phyloP scores from a whole-genome alignment of 2,329 filamentous ascomycete genomes.

The Cercospora sesami region DNA sequence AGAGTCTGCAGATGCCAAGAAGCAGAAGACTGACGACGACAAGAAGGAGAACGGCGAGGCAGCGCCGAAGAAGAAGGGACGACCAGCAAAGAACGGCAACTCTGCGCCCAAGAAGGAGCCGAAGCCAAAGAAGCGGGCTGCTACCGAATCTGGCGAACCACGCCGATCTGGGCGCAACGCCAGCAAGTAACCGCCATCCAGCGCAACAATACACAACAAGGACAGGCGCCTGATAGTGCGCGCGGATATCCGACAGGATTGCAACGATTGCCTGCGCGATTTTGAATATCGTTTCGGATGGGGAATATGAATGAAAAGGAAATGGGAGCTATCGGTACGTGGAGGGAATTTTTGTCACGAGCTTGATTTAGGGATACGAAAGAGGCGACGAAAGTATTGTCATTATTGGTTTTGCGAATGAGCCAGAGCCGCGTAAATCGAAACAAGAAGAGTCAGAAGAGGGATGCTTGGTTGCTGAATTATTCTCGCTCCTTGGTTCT shows the following conservation, averaged over 20 bases:
- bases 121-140: conserved; percentile 51
- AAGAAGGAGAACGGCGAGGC: conserved; percentile 39
- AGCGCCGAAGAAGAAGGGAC: conserved; percentile 45
- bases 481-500: not conserved
- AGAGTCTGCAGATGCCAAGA: conserved; percentile 38
- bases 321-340: not conserved
- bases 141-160: conserved; percentile 51
- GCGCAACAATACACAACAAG: not conserved
- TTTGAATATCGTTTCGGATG: not conserved
- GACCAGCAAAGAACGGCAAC: conserved; percentile 43
- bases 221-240: not conserved
- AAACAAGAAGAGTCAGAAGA: not conserved
- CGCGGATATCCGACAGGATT: not conserved
- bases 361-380: not conserved
- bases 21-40: conserved; percentile 35
- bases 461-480: not conserved
- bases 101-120: conserved; percentile 40
- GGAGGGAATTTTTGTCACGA: not conserved
- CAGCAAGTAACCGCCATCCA: conserved; percentile 23
- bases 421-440: not conserved
- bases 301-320: not conserved
- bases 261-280: not conserved
- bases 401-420: not conserved
- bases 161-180: conserved; percentile 48
- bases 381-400: not conserved